These are phyloP conservation scores for Globisporangium iwayamae DNA, from an alignment of 352 stramenopile species.

Conservation along the genomic window DNA sequence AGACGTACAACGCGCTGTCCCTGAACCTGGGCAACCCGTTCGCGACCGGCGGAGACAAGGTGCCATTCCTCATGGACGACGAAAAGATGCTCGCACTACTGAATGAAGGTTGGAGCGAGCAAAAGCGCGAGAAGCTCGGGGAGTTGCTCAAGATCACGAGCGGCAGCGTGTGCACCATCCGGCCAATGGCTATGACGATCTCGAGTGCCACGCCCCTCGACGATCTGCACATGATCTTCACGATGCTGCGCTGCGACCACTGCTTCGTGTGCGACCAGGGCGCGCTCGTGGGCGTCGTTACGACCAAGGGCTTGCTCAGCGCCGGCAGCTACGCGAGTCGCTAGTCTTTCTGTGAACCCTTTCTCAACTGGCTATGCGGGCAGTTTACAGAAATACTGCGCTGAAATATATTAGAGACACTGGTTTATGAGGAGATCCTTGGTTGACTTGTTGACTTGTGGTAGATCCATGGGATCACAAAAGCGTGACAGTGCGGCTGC, in stretches of 20 bases:
- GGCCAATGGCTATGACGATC: constrained; percentile 78
- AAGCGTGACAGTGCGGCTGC: constrained; percentile 53
- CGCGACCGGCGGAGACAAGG: constrained; percentile 8
- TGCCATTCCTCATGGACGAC: constrained; percentile 85
- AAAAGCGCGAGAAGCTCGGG: constrained; percentile 59
- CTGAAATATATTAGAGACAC: constrained; percentile 11
- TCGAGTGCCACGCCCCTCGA: constrained; percentile 78
- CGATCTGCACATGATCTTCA: constrained; percentile 90
- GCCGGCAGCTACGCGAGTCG: constrained; percentile 31
- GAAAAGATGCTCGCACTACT: constrained; percentile 73
- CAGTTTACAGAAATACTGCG: constrained; percentile 8
- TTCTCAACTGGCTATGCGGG: not conserved
- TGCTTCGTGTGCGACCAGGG: constrained; percentile 87
- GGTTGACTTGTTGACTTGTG: not conserved
- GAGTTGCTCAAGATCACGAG: constrained; percentile 67
- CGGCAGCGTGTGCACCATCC: constrained; percentile 55
- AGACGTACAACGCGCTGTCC: constrained; percentile 63
- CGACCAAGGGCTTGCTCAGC: constrained; percentile 64
- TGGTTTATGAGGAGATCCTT: not conserved
- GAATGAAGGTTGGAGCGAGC: constrained; percentile 59
- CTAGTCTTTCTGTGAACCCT: not conserved
- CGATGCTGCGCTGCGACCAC: constrained; percentile 86
- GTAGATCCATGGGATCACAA: constrained; percentile 28
- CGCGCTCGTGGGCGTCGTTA: constrained; percentile 79
- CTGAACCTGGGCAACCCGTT: constrained; percentile 21